Percentiles rank a stretch among this genome's conserved stretches.
phyloP scores from a whole-genome alignment of 192 early-diverging fungal genomes.

The Backusella westeae region DNA sequence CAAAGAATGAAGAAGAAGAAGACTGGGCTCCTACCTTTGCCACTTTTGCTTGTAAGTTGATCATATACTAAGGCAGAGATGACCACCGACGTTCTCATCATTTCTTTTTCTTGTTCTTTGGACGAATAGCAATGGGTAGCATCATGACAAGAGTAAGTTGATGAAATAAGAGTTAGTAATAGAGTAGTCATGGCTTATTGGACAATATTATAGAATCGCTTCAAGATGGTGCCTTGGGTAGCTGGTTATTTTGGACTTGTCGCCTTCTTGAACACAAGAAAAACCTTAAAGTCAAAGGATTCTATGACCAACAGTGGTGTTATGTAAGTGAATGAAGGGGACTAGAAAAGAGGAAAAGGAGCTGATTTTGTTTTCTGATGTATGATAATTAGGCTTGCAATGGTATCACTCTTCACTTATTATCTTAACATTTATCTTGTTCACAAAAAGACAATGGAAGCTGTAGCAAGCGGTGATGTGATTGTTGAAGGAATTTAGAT shows the following conservation, averaged over 20 bases:
- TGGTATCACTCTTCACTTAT: constrained; percentile 22
- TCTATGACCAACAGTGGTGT: constrained; percentile 22
- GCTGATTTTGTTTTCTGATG: too few relatives aligned
- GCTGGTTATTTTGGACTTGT: constrained; percentile 34
- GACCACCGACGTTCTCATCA: not conserved
- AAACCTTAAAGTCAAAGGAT: constrained; percentile 21
- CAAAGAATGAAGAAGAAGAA: constrained; percentile 22
- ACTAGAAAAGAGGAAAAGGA: not conserved
- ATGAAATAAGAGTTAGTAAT: not conserved
- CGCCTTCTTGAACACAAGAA: constrained; percentile 30
- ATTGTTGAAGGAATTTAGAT: not conserved
- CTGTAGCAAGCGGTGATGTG: constrained; percentile 4
- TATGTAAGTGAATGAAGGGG: constrained; percentile 24
- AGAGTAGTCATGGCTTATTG: not conserved
- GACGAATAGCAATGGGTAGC: constrained; percentile 28
- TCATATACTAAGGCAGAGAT: not conserved
- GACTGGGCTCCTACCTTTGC: constrained; percentile 29
- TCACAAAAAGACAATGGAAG: constrained; percentile 12
- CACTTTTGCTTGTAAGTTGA: constrained; percentile 28
- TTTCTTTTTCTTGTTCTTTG: not conserved
- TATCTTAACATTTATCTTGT: constrained; percentile 26
- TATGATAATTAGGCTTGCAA: constrained; percentile 12
- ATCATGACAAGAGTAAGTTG: constrained; percentile 36
- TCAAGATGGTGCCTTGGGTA: constrained; percentile 32
- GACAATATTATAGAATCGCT: constrained; percentile 27